These are phyloP conservation scores for Garcia nutans DNA, from an alignment of 345 rosid species.

Conservation along the genomic window DNA sequence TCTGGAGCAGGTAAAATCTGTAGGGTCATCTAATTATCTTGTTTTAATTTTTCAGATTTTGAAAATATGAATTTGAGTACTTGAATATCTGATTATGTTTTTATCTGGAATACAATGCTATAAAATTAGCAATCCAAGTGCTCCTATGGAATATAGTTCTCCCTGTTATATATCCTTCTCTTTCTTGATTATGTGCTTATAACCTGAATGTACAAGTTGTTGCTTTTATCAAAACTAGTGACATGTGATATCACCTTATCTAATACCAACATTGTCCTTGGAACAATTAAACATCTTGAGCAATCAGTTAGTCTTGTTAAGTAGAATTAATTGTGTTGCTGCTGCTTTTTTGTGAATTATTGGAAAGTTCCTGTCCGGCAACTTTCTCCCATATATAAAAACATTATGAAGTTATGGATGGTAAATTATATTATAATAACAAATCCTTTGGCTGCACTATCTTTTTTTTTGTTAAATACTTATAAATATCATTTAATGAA, in stretches of 20 bases:
- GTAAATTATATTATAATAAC: not conserved
- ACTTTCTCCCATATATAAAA: not conserved
- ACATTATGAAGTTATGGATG: not conserved
- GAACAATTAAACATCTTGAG: not conserved
- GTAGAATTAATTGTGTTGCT: not conserved
- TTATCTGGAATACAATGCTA: not conserved
- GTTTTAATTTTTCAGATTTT: not conserved
- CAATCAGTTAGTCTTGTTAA: not conserved
- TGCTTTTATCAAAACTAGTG: not conserved
- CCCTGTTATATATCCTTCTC: not conserved
- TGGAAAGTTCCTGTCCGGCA: not conserved
- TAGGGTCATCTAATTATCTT: not conserved
- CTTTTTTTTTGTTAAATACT: not conserved
- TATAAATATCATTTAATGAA: constrained; percentile 14
- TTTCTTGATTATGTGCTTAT: not conserved
- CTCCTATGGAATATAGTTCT: not conserved
- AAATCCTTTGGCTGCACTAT: not conserved
- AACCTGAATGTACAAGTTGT: not conserved
- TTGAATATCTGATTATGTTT: not conserved
- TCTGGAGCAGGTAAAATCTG: constrained; percentile 66
- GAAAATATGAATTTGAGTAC: not conserved
- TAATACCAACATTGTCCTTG: not conserved
- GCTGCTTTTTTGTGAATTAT: constrained; percentile 3
- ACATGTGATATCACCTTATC: not conserved
- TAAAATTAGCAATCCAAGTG: not conserved